Evolutionary conservation across 2,329 filamentous ascomycete species (phyloP).

Genomic region (Penicillium verrucosum): DNA sequence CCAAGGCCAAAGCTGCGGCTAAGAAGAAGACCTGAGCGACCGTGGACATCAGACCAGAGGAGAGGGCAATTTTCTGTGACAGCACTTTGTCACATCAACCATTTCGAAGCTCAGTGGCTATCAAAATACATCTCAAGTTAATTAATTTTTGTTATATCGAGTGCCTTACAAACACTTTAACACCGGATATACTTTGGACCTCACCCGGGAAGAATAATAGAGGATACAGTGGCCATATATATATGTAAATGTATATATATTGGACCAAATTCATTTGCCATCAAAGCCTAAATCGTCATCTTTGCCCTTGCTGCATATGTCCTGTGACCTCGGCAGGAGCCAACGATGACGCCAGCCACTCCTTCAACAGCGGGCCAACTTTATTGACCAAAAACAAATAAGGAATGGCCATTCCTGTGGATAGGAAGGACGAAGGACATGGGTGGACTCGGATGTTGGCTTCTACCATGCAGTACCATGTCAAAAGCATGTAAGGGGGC

Average conservation of each 20-base stretch:
- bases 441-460: neutral
- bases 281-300: conserved; percentile 3
- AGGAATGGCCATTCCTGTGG: neutral
- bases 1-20: conserved; percentile 77
- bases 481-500: neutral
- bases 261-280: neutral
- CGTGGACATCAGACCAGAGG: neutral
- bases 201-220: neutral
- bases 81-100: conserved; percentile 6
- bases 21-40: conserved; percentile 76
- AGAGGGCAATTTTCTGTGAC: neutral
- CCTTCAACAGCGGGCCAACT: neutral
- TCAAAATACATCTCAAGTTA: conserved; percentile 5
- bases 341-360: conserved; percentile 2
- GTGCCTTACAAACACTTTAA: neutral
- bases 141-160: conserved; percentile 1
- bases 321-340: conserved; percentile 2
- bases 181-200: neutral
- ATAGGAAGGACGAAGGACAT: neutral
- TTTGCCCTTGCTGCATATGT: neutral
- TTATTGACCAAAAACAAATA: neutral
- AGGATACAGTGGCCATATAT: neutral
- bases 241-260: neutral
- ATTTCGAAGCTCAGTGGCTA: neutral
- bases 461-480: neutral